Evolutionary conservation across 305 asterid species (phyloP), one percentile per base, ranked within the genome.

Genomic region (Euphrasia arctica): DNA sequence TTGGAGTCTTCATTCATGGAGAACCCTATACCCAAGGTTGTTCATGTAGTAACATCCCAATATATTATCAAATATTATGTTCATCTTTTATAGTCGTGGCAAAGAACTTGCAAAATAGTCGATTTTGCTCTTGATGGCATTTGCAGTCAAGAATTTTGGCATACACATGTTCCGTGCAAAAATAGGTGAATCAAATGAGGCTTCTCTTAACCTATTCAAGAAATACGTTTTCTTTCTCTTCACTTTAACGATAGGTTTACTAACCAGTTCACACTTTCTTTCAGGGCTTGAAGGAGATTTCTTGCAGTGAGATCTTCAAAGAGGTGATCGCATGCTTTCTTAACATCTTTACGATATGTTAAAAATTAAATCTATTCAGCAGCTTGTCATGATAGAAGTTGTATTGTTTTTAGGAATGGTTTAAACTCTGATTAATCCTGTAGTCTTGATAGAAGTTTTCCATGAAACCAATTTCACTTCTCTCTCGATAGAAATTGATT

Each of bases 91-190:
- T 71, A 89, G 98, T 66, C 96, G 97, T 64, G 90, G 97, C 72
- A 92, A 92, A 83, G 97, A 96, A 41, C 85, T 92, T 61, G 98
- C 90, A 27, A 85, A 79, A 72, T 93, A 87, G 75, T 83, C 97
- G 11, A 77, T 92, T 69, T 74, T 77, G 77, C 78, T 89, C 76
- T 89, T 89, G 98, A 83, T 92, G 93, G 76, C 76, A 14, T 92
- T 83, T 77, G 91, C 95, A 14, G 82, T 81, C 70, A 69, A 80
- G 72, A 87, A 72, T 63, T 72, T 85, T 42, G 78, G 83, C 75
- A 89, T 87, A 73, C 80, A 51, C 63, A 50, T 34, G 43, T 87
- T 87, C 66, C 78, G 78, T 61, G 96, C 83, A 69, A 91, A 91
- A 81, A 85, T 91, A 48, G 90, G 93, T 72, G 86, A 79, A 67